Evolutionary conservation across 371 early-diverging fungal genomes (phyloP), one percentile per base, ranked within the genome.

Genomic region (Apophysomyces trapeziformis): DNA sequence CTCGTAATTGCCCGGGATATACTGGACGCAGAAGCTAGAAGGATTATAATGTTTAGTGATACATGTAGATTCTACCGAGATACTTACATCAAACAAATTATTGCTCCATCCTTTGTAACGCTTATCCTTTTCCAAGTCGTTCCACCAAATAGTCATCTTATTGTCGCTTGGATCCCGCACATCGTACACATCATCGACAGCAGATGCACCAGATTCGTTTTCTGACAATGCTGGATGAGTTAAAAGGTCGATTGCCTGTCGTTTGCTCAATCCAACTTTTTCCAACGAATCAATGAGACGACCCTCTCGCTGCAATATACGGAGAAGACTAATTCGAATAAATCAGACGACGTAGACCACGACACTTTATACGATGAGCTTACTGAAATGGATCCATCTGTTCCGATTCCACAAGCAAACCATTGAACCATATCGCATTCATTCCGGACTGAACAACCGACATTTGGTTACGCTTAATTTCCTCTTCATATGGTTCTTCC

Each of bases 71-170:
- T 26, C 8, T 2, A 6, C 8, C 11, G 0, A 6, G 12, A 4
- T 18, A 43, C 75, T 65, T 74, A 87, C 88, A 45, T 81, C 85
- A 32, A 59, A 54, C 11, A 95, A 38, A 21, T 76, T 78, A 0
- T 70, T 65, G 1, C 90, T 85, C 92, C 94, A 96, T 21, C 68
- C 65, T 11, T 77, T 66, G 76, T 96, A 98, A 12, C 90, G 83
- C 1, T 72, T 69, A 64, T 98, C 98, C 21, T 79, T 88, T 67
- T 93, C 95, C 16, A 98, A 69, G 73, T 98, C 94, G 69, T 97
- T 98, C 80, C 91, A 83, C 97, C 97, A 98, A 13, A 86, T 57
- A 11, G 93, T 76, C 14, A 81, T 60, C 13, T 75, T 79, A 13
- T 76, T 70, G 18, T 75, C 73, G 2, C 77, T 72, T 5, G 71